Percentiles rank a stretch among this genome's conserved stretches.
Evolutionary conservation across 371 early-diverging fungal species (phyloP).

Genomic region (Nematocida minor): DNA sequence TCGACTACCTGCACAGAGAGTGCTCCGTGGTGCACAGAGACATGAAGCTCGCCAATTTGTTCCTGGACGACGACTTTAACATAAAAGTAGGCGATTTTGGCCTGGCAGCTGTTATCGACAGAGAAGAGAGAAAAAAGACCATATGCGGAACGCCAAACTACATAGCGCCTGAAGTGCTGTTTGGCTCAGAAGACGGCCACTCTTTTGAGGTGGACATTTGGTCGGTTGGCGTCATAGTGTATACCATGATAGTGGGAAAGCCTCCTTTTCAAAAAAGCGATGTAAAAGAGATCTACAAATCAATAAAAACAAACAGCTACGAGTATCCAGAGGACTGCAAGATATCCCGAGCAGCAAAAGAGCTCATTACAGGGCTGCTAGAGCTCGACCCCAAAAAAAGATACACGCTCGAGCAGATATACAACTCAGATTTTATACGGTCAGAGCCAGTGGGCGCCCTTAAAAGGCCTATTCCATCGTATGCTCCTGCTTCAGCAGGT

Average conservation of each 20-base stretch:
- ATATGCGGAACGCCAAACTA: constrained; percentile 96
- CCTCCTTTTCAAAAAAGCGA: constrained; percentile 88
- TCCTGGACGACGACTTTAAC: constrained; percentile 74
- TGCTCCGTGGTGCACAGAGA: constrained; percentile 85
- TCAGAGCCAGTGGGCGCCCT: not conserved
- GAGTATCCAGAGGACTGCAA: constrained; percentile 71
- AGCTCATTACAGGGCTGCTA: constrained; percentile 73
- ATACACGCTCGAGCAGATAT: constrained; percentile 67
- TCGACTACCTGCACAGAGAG: constrained; percentile 75
- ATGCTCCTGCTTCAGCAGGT: not conserved
- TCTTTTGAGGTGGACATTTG: constrained; percentile 92
- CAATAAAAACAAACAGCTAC: constrained; percentile 72
- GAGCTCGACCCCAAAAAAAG: constrained; percentile 71
- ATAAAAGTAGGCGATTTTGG: constrained; percentile 95
- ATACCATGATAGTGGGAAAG: constrained; percentile 78
- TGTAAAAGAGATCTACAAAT: constrained; percentile 73
- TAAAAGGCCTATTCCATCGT: not conserved
- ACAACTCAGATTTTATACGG: constrained; percentile 33
- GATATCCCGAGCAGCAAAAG: constrained; percentile 71
- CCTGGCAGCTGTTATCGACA: constrained; percentile 69
- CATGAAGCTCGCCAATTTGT: constrained; percentile 87
- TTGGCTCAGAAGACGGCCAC: constrained; percentile 75
- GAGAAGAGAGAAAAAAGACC: constrained; percentile 68
- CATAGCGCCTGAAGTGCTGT: constrained; percentile 90
- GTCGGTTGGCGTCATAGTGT: constrained; percentile 84